Evolutionary conservation across 306 rosid genomes (phyloP), one percentile per base, ranked within the genome.

Genomic region (Oxytropis ochrocephala): DNA sequence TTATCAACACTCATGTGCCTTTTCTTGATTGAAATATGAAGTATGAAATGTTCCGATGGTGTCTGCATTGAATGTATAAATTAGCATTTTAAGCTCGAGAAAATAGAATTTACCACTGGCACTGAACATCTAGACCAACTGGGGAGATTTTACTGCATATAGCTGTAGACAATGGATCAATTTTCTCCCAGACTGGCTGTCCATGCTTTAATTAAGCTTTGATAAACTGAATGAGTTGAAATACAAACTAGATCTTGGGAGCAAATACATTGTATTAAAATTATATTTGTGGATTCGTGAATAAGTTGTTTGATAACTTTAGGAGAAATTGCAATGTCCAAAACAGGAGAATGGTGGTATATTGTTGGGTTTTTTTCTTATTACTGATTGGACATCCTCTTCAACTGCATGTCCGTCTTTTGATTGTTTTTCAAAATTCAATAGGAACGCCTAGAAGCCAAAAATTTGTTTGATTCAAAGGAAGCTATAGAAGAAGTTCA

Each of bases 361-460:
- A 38, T 39, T 59, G 5, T 51, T 16, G 42, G 51, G 3, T 33
- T 32, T 56, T 32, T 52, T 30, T 46, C 33, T 14, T 39, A 43
- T 68, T 39, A 4, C 16, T 46, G 27, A 29, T 17, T 27, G 8
- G 21, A 14, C 77, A 6, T 29, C n/a, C 11, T 49, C 13, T 49
- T 64, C 16, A 21, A 36, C 51, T 48, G 27, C 64, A 60, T 63
- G 56, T 53, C 48, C 39, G 2, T 44, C 56, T 48, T 21, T 67
- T 70, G 8, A 69, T 30, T 11, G 57, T 79, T 35, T 12, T 80
- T 54, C 5, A 7, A 51, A 65, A 30, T 72, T 66, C 63, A 8
- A 60, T 67, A 91, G 97, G 97, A 91, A 88, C 86, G 96, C 64
- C n/a, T 85, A 80, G 97, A 91, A 77, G 97, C 93, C 13, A 79